Evolutionary conservation across 345 rosid genomes (phyloP).

Genomic region (Raphanus raphanistrum): DNA sequence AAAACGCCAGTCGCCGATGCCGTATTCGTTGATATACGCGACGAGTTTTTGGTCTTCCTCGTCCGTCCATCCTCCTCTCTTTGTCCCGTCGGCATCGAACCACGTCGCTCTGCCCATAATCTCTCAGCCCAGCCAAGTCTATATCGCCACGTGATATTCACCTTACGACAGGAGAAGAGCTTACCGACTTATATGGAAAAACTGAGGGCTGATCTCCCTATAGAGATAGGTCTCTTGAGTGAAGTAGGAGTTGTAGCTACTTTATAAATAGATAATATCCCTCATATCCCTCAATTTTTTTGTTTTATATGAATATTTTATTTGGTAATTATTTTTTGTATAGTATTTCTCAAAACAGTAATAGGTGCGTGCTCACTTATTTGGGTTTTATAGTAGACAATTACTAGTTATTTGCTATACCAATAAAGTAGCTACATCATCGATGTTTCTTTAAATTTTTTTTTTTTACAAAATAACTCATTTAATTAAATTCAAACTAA

Average conservation of each 20-base stretch:
- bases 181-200: neutral
- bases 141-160: neutral
- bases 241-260: neutral
- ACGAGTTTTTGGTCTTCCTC: slow-evolving; percentile 68
- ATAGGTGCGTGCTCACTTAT: neutral
- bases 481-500: too few species aligned
- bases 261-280: neutral
- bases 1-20: slow-evolving; percentile 66
- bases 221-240: slow-evolving; percentile 7
- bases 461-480: too few species aligned
- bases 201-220: neutral
- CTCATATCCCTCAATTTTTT: neutral
- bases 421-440: too few species aligned
- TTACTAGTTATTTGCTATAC: neutral
- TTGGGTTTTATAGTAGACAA: neutral
- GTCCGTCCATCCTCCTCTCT: slow-evolving; percentile 76
- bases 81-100: slow-evolving; percentile 40
- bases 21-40: slow-evolving; percentile 52
- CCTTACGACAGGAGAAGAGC: neutral
- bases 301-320: slow-evolving; percentile 2
- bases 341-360: neutral
- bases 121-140: neutral
- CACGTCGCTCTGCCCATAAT: slow-evolving; percentile 35
- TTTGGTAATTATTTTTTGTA: neutral
- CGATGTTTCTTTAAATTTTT: too few species aligned